These are phyloP conservation scores for Rhexocercosporidium sp. DNA, from an alignment of 2,329 filamentous ascomycete species.

Conservation along the genomic window DNA sequence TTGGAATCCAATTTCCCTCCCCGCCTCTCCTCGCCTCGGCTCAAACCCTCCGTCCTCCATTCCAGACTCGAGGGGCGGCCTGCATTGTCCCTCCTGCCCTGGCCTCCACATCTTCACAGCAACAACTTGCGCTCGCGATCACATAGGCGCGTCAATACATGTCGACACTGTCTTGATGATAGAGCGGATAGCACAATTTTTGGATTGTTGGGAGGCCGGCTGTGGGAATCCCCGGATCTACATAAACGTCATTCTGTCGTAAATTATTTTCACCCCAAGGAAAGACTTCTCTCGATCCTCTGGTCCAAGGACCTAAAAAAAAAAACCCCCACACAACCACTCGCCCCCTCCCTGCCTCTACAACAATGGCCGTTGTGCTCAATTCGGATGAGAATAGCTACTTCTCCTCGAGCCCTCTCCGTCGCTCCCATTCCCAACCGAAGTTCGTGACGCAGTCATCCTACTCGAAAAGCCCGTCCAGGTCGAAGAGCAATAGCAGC, in stretches of 20 bases:
- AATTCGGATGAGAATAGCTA: slow-evolving; percentile 60
- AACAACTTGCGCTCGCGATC: neutral
- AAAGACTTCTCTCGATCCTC: slow-evolving; percentile 10
- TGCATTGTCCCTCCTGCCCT: neutral
- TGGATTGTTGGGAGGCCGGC: slow-evolving; percentile 28
- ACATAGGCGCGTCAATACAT: neutral
- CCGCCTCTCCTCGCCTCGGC: slow-evolving; percentile 1
- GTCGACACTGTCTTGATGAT: slow-evolving; percentile 30
- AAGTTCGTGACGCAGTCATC: slow-evolving; percentile 59
- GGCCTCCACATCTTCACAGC: neutral
- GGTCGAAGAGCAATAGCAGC: slow-evolving; percentile 43
- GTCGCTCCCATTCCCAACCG: slow-evolving; percentile 65
- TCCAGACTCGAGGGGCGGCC: neutral
- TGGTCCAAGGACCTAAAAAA: slow-evolving; percentile 32
- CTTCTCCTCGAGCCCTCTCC: slow-evolving; percentile 59
- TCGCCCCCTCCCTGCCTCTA: neutral
- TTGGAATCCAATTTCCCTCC: slow-evolving; percentile 9
- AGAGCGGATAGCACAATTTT: slow-evolving; percentile 19
- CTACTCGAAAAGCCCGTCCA: slow-evolving; percentile 52
- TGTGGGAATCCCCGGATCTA: slow-evolving; percentile 24
- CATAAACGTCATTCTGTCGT: neutral
- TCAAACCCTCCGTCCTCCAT: neutral
- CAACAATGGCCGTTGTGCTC: slow-evolving; percentile 43
- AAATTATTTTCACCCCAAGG: slow-evolving; percentile 9
- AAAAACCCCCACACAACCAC: neutral